Evolutionary conservation across 2,329 filamentous ascomycete species (phyloP).

Genomic region (Aureobasidium sp.): DNA sequence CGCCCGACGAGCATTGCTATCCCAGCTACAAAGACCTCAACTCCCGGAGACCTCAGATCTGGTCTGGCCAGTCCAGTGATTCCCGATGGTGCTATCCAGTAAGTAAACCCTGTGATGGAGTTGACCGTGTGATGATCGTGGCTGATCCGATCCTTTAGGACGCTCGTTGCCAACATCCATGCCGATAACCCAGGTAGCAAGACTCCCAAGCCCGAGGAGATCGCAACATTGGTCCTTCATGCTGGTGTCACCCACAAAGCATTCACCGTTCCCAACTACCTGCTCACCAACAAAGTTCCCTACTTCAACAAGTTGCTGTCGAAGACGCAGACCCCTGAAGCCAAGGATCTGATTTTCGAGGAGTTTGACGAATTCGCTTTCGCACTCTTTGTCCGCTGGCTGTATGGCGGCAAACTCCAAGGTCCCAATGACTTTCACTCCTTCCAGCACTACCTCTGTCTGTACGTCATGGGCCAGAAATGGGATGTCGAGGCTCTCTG

Average conservation of each 20-base stretch:
- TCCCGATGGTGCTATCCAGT: conserved; percentile 19
- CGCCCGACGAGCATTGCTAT: conserved; percentile 10
- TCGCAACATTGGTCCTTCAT: conserved; percentile 20
- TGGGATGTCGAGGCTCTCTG: conserved; percentile 26
- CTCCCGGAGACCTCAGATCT: conserved; percentile 17
- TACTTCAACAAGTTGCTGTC: conserved; percentile 25
- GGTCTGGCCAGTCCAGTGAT: conserved; percentile 20
- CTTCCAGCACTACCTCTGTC: conserved; percentile 29
- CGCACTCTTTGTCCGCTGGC: conserved; percentile 28
- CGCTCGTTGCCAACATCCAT: conserved; percentile 16
- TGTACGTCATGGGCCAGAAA: conserved; percentile 28
- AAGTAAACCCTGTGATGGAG: neutral
- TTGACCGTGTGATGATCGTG: no score
- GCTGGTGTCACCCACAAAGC: conserved; percentile 25
- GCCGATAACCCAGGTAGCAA: conserved; percentile 15
- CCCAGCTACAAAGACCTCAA: conserved; percentile 13
- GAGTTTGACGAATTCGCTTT: conserved; percentile 28
- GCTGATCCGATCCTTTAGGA: conserved; percentile 4
- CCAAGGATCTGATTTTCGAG: conserved; percentile 23
- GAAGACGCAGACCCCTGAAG: conserved; percentile 18
- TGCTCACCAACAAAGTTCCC: conserved; percentile 23
- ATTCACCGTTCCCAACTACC: conserved; percentile 24
- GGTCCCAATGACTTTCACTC: conserved; percentile 31
- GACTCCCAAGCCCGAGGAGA: conserved; percentile 13
- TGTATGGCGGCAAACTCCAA: conserved; percentile 25